Conservation (phyloP, 768 basidiomycete species). For the Tubosaeta sp. region DNA sequence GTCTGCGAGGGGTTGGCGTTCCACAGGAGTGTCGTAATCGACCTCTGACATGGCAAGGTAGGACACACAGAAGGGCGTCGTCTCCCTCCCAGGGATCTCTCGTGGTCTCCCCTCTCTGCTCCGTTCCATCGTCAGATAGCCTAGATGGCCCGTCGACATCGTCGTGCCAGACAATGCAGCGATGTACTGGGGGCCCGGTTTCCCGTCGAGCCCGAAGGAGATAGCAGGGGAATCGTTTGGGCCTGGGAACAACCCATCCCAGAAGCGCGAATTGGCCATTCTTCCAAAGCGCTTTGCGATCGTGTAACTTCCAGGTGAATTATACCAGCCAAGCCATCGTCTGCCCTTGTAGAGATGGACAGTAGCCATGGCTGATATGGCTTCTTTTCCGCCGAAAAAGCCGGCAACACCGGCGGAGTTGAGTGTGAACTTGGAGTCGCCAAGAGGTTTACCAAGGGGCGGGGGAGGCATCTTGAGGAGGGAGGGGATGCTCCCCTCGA, state of each 20-base stretch:
- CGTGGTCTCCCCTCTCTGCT: not conserved
- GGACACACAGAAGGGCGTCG: constrained; percentile 10
- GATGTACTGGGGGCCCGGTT: constrained; percentile 26
- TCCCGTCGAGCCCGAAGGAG: constrained; percentile 28
- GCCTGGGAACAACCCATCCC: constrained; percentile 33
- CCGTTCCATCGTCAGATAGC: too few species aligned
- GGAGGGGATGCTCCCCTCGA: too few species aligned
- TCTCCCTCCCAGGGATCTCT: too few species aligned
- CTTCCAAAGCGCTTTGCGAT: constrained; percentile 31
- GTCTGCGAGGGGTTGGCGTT: not conserved
- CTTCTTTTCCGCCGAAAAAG: constrained; percentile 35
- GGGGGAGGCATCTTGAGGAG: constrained; percentile 9
- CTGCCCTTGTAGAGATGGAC: constrained; percentile 28
- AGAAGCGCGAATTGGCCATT: constrained; percentile 29
- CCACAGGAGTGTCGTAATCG: too few species aligned
- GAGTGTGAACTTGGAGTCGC: constrained; percentile 15
- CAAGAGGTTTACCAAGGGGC: constrained; percentile 10
- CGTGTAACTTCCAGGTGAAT: constrained; percentile 32
- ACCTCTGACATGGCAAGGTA: too few species aligned
- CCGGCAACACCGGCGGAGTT: constrained; percentile 31
- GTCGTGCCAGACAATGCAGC: constrained; percentile 29
- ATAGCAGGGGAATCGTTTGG: constrained; percentile 20
- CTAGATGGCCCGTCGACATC: constrained; percentile 27
- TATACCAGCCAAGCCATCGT: constrained; percentile 34
- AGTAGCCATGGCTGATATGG: constrained; percentile 31